Conservation (phyloP, 352 stramenopile species). For the Lagenidium giganteum region DNA sequence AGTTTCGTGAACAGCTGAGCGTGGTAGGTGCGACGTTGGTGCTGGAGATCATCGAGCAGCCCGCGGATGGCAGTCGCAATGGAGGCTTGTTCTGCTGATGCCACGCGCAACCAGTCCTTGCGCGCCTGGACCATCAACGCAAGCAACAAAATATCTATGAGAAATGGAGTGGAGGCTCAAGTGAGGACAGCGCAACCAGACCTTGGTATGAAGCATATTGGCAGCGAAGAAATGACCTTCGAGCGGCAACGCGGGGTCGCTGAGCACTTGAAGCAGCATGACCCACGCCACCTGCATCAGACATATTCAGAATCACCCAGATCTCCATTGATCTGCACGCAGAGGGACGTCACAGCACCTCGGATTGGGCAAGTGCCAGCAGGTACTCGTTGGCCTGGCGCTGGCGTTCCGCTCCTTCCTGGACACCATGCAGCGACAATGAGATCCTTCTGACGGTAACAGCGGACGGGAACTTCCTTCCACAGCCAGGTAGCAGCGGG, state of each 20-base stretch:
- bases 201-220: constrained; percentile 73
- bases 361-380: constrained; percentile 39
- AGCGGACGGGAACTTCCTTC: no score
- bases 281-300: constrained; percentile 33
- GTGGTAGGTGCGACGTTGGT: constrained; percentile 16
- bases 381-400: constrained; percentile 69
- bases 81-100: constrained; percentile 23
- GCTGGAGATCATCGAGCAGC: constrained; percentile 31
- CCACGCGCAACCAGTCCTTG: constrained; percentile 53
- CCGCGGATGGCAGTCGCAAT: constrained; percentile 30
- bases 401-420: constrained; percentile 58
- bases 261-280: constrained; percentile 40
- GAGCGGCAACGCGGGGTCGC: constrained; percentile 37
- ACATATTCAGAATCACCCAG: no score
- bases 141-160: not conserved
- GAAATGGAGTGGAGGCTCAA: not conserved
- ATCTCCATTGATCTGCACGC: no score
- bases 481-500: no score
- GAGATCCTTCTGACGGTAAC: no score
- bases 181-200: constrained; percentile 5
- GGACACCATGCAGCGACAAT: no score
- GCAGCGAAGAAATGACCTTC: constrained; percentile 71
- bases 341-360: constrained; percentile 26
- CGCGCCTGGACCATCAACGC: constrained; percentile 22
- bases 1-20: constrained; percentile 50